Base-by-base conservation (phyloP, 2,329 filamentous ascomycete genomes). In the Diaporthe caulivora region DNA sequence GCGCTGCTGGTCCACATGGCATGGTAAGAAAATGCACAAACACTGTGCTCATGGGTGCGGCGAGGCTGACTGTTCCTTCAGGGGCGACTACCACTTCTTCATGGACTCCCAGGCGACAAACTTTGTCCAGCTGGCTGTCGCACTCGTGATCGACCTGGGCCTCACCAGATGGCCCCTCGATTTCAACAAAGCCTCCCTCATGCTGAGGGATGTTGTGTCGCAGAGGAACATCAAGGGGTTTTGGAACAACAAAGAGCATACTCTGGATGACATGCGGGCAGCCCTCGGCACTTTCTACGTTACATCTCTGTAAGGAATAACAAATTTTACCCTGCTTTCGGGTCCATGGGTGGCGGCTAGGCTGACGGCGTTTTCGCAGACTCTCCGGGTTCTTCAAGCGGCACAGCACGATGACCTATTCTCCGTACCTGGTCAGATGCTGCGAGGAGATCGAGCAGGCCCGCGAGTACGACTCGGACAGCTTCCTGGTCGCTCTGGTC, bases 271-370 rank as follows among this genome's bases (percentile, higher is more conserved):
- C 44, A 83, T 83, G 75, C 81, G 85, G 0, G 80, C 84, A 0
- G 77, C 84, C 3, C 75, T 87, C 0, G 85, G 84, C 0, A 80
- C 81, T 65, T 87, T 83, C 53, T 85, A 85, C 31, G 65, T 83
- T 2, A 79, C 80, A 8, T 82, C 80, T 0, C 60, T 83, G 82
- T 82, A 76, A 49, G 80, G 31, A 13, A 3, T 15, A 0, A 17
- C 11, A 24, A 0, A 10, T 8, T 7, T 11, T 37, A 6, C 7
- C 6, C 26, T 5, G 15, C 11, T 1, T 11, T n/a, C n/a, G n/a
- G n/a, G n/a, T n/a, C n/a, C n/a, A n/a, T 37, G 2, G 7, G 21
- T 29, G 31, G 13, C n/a, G 10, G 8, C n/a, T 10, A 13, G 13
- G 29, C 49, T 72, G 42, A 58, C 11, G 44, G 29, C 13, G 1